Evolutionary conservation across 1,139 yeast species (phyloP), one percentile per base, ranked within the genome.

Genomic region (Pichia sp.): DNA sequence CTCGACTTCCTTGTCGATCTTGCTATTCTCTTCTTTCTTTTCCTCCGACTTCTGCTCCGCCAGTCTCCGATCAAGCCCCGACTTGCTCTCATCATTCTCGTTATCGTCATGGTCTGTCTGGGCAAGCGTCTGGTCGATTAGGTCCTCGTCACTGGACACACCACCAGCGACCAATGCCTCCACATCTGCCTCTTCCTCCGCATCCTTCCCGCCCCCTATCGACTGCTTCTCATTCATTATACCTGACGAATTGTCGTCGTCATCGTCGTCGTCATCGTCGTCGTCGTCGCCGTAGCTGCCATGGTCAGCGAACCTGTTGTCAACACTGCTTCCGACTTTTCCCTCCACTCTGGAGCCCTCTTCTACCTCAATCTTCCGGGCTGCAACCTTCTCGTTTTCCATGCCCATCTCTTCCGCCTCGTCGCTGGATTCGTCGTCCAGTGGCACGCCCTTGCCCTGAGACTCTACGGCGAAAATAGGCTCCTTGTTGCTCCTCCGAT

Each of bases 391-490:
- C 26, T 23, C 26, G 26, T 23, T n/a, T n/a, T n/a, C n/a, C n/a
- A n/a, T 36, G 41, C 8, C 8, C 16, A 36, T 15, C 16, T 36
- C 41, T 36, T 6, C 16, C 16, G 13, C 41, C 41, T 36, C 41
- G n/a, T 36, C 41, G 41, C 41, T 36, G 41, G 51, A 54, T 10
- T 51, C 48, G 3, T 49, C 58, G 13, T 55, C 58, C n/a, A 64
- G 49, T 1, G 52, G 30, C 3, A 58, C 49, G 8, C 67, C 68
- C 31, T 61, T 64, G 1, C 64, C 66, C 6, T 54, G 55, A 43
- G 64, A 61, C 36, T 40, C 50, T 16, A 29, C 31, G 13, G 45
- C 34, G 13, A 45, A 1, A 8, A 48, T 32, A 4, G 8, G n/a
- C 11, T 42, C 15, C 8, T 10, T 42, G 11, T 5, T 61, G 63